Percentiles rank a stretch among this genome's conserved stretches.
Evolutionary conservation across 2,329 filamentous ascomycete species (phyloP).

Genomic region (Zasmidium citrigriseum): DNA sequence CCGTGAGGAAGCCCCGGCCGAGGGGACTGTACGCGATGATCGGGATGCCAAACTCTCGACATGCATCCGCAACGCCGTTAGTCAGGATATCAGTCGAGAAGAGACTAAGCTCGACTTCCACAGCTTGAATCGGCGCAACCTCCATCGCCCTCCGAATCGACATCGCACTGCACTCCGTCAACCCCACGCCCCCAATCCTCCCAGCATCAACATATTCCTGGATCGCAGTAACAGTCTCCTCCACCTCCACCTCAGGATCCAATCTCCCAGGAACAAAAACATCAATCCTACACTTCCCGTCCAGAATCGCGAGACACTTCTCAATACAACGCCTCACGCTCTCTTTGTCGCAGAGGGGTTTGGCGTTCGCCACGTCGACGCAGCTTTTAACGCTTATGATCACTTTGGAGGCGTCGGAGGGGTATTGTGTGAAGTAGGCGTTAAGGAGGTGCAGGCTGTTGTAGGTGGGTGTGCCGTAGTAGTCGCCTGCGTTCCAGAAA

Average conservation of each 20-base stretch:
- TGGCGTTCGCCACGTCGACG: slow-evolving; percentile 37
- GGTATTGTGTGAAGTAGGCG: slow-evolving; percentile 51
- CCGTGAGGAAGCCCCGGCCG: slow-evolving; percentile 60
- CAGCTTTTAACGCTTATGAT: slow-evolving; percentile 51
- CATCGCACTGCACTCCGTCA: slow-evolving; percentile 54
- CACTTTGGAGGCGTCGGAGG: slow-evolving; percentile 49
- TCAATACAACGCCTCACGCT: slow-evolving; percentile 43
- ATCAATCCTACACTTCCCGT: slow-evolving; percentile 47
- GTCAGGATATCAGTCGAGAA: slow-evolving; percentile 52
- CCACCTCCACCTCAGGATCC: slow-evolving; percentile 41
- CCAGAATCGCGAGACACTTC: slow-evolving; percentile 41
- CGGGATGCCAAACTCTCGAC: slow-evolving; percentile 64
- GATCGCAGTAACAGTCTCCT: slow-evolving; percentile 43
- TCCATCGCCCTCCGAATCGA: slow-evolving; percentile 41
- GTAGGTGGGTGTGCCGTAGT: slow-evolving; percentile 38
- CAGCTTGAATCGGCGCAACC: slow-evolving; percentile 48
- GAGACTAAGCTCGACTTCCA: slow-evolving; percentile 52
- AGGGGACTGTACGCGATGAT: slow-evolving; percentile 73
- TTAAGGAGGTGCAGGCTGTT: slow-evolving; percentile 46
- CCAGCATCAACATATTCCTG: slow-evolving; percentile 46
- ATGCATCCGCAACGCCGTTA: slow-evolving; percentile 59
- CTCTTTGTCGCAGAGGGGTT: slow-evolving; percentile 41
- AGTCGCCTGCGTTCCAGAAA: slow-evolving; percentile 2
- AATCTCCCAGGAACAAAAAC: slow-evolving; percentile 46
- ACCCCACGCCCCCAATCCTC: slow-evolving; percentile 53